Percentiles rank a stretch among this genome's conserved stretches.
phyloP scores from a whole-genome alignment of 179 eudicot species.

The Spinacia oleracea region DNA sequence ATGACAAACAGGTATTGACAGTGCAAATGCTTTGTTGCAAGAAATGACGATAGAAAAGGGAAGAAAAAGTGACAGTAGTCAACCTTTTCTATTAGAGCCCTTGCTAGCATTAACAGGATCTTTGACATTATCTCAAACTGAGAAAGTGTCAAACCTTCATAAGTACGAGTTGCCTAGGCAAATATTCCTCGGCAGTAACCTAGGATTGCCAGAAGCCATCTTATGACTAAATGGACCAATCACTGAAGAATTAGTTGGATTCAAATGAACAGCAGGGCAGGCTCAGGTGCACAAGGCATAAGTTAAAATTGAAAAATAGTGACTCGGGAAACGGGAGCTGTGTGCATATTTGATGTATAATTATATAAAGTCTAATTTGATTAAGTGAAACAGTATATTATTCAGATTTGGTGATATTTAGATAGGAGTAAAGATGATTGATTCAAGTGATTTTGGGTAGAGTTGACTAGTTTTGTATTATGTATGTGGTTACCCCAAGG shows the following conservation, averaged over 20 bases:
- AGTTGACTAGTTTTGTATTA: not conserved
- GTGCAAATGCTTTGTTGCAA: conserved; percentile 59
- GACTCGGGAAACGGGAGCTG: not conserved
- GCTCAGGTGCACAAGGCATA: conserved; percentile 6
- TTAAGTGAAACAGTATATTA: not conserved
- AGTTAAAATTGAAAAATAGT: not conserved
- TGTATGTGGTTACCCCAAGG: not conserved
- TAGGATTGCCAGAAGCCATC: conserved; percentile 64
- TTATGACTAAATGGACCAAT: conserved; percentile 59
- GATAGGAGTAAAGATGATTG: not conserved
- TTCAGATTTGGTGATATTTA: not conserved
- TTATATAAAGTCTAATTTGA: not conserved
- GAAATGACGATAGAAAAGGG: conserved; percentile 54
- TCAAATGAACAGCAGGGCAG: conserved; percentile 12
- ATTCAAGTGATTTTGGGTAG: conserved; percentile 2
- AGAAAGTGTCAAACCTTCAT: conserved; percentile 47
- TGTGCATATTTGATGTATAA: not conserved
- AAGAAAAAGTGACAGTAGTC: conserved; percentile 32
- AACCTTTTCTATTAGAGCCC: conserved; percentile 55
- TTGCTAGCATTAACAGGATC: conserved; percentile 56
- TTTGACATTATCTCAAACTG: conserved; percentile 42
- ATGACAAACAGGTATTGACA: conserved; percentile 63
- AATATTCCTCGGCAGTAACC: conserved; percentile 57
- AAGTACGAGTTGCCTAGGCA: conserved; percentile 62
- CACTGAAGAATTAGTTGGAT: conserved; percentile 17